These are phyloP conservation scores for Trapa incisa DNA, from an alignment of 345 rosid genomes.

Conservation along the genomic window DNA sequence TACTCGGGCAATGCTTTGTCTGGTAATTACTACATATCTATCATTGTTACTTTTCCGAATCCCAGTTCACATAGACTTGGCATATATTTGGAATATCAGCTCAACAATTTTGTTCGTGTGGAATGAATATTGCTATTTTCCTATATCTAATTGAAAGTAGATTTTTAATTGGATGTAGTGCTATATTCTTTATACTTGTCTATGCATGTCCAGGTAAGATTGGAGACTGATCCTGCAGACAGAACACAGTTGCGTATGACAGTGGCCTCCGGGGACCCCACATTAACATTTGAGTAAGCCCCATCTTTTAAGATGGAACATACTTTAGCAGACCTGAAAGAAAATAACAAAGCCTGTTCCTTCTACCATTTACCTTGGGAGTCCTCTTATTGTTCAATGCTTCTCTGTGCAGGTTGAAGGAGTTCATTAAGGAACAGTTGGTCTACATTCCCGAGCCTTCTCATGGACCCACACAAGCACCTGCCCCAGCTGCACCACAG, in stretches of 20 bases:
- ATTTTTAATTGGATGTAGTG: no score
- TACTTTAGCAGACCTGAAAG: no score
- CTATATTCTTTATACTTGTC: neutral
- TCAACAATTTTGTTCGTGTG: neutral
- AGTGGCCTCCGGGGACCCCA: slow-evolving; percentile 81
- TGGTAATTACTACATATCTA: slow-evolving; percentile 34
- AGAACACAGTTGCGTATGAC: slow-evolving; percentile 97
- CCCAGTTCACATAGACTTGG: neutral
- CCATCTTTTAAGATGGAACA: no score
- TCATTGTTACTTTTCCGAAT: no score
- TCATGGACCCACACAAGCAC: slow-evolving; percentile 23
- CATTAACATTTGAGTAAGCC: slow-evolving; percentile 74
- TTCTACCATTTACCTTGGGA: neutral
- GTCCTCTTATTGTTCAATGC: neutral
- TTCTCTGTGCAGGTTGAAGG: slow-evolving; percentile 70
- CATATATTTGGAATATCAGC: neutral
- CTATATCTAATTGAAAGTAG: no score
- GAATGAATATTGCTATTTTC: neutral
- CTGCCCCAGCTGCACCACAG: slow-evolving; percentile 33
- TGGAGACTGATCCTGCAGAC: slow-evolving; percentile 98
- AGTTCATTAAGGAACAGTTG: slow-evolving; percentile 80
- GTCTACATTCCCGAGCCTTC: slow-evolving; percentile 42
- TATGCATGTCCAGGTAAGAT: slow-evolving; percentile 40
- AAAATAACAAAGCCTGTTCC: neutral
- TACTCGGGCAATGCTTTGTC: slow-evolving; percentile 72